Evolutionary conservation across 2,329 filamentous ascomycete species (phyloP), one percentile per base, ranked within the genome.

Genomic region (Pestalotiopsis fici): DNA sequence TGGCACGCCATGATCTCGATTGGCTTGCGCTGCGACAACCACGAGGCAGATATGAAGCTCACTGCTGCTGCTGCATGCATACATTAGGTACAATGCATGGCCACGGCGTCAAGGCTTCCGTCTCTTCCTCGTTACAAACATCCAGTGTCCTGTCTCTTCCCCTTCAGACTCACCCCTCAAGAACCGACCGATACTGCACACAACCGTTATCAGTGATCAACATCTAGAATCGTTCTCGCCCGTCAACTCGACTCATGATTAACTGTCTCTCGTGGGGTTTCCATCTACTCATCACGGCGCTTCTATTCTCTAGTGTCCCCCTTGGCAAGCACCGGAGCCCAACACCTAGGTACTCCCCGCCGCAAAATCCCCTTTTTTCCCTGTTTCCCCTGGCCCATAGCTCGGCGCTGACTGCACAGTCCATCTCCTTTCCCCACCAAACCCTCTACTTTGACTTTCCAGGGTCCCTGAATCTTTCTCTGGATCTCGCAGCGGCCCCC

Each of bases 401-500:
- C 57, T 60, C 25, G 21, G 37, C 31, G 27, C 57, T 35, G 27
- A 25, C 57, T 62, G 35, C 37, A 47, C 35, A 62, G 35, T 62
- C 39, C 59, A 37, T 62, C 59, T 62, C 35, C 59, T 62, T 62
- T 60, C 31, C 59, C 59, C 59, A 31, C 27, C 59, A 21, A 62
- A 47, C 39, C 59, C 59, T 61, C 59, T 21, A 61, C 59, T 60
- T 60, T 60, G 57, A 60, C 57, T 60, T 60, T 37, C 57, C 23
- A 60, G 57, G 57, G 57, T 60, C 57, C 57, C 28, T 60, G 57
- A 60, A 60, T 21, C 57, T 31, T 60, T 37, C 31, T n/a, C 57
- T 35, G 57, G 31, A 60, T 60, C 25, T 60, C 28, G n/a, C 43
- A 50, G 43, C 31, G 31, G 12, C 25, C 27, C 25, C 57, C 57